Percentiles rank a stretch among this genome's conserved stretches.
These are phyloP conservation scores for Colletotrichum sp. DNA, from an alignment of 2,329 filamentous ascomycete genomes.

Conservation along the genomic window DNA sequence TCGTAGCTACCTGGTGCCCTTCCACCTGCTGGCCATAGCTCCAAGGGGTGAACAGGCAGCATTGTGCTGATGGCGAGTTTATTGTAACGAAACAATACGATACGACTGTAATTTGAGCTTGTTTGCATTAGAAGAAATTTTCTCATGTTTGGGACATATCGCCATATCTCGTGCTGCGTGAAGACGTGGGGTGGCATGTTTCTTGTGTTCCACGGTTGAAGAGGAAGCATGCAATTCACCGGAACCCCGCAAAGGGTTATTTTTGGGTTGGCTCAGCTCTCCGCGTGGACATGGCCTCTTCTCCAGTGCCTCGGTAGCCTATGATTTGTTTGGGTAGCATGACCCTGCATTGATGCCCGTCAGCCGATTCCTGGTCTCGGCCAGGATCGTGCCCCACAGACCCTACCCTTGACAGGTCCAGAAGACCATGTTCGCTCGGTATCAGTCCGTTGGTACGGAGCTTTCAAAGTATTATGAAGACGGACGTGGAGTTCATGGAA, in stretches of 20 bases:
- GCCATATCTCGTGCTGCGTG: neutral
- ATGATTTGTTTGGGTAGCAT: neutral
- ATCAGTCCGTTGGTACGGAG: neutral
- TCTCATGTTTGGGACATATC: neutral
- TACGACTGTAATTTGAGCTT: neutral
- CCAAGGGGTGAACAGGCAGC: neutral
- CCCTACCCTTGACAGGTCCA: neutral
- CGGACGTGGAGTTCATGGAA: neutral
- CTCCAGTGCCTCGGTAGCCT: neutral
- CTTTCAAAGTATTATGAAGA: neutral
- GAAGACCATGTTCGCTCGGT: neutral
- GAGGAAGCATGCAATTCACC: neutral
- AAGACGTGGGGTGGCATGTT: accelerated
- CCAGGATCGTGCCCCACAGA: neutral
- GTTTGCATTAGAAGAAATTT: accelerated
- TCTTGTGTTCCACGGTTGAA: neutral
- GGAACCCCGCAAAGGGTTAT: neutral
- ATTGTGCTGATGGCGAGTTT: neutral
- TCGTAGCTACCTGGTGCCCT: neutral
- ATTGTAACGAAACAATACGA: neutral
- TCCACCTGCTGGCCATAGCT: neutral
- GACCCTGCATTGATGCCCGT: neutral
- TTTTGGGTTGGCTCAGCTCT: neutral
- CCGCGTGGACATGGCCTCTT: neutral
- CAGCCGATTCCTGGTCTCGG: neutral